These are phyloP conservation scores for Cryoendolithus antarcticus DNA, from an alignment of 2,329 filamentous ascomycete genomes.

Conservation along the genomic window DNA sequence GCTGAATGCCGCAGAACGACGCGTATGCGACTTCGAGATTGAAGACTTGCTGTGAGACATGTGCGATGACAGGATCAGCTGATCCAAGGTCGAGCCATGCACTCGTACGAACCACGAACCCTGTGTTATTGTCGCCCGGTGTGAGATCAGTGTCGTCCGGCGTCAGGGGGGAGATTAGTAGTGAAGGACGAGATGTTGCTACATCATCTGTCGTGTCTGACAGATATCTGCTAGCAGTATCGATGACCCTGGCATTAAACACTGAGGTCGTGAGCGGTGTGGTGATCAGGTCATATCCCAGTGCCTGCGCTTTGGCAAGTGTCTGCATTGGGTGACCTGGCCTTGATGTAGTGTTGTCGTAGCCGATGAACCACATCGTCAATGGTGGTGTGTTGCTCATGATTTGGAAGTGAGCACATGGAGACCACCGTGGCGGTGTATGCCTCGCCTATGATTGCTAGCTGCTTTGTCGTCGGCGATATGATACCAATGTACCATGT, in stretches of 20 bases:
- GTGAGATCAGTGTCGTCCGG: constrained; percentile 67
- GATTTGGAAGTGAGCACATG: neutral
- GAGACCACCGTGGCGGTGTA: constrained; percentile 1
- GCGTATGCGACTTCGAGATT: constrained; percentile 89
- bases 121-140: constrained; percentile 55
- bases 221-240: constrained; percentile 11
- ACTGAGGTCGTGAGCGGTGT: constrained; percentile 63
- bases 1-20: constrained; percentile 82
- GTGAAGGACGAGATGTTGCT: constrained; percentile 20
- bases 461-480: too few relatives aligned
- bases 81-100: constrained; percentile 89
- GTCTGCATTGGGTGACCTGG: constrained; percentile 47
- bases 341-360: constrained; percentile 44
- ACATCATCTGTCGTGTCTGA: constrained; percentile 13
- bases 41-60: constrained; percentile 78
- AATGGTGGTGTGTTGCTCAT: neutral
- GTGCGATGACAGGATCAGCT: constrained; percentile 66
- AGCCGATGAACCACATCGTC: constrained; percentile 53
- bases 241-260: constrained; percentile 57
- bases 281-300: constrained; percentile 65
- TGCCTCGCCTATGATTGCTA: neutral
- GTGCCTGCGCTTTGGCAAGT: constrained; percentile 49
- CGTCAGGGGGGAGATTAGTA: constrained; percentile 51
- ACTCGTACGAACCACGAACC: constrained; percentile 68
- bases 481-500: neutral